These are phyloP conservation scores for Epicoccum nigrum DNA, from an alignment of 2,329 filamentous ascomycete genomes.

Conservation along the genomic window DNA sequence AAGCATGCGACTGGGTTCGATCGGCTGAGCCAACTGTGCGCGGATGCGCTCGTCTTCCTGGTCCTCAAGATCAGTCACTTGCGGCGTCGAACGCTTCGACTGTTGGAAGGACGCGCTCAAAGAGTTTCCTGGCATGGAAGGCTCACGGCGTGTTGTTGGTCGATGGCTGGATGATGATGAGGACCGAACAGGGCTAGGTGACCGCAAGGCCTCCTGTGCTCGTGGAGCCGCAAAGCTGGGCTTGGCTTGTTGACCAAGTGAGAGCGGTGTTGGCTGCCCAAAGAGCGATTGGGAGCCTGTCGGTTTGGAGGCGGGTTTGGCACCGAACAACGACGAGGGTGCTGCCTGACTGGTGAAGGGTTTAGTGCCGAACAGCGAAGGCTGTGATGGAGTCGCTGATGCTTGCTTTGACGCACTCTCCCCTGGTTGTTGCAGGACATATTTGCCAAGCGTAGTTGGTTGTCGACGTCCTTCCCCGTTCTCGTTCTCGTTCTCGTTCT, in stretches of 20 bases:
- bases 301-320: not conserved
- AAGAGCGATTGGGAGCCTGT: slow-evolving; percentile 23
- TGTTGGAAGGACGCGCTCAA: slow-evolving; percentile 39
- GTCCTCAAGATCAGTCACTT: slow-evolving; percentile 45
- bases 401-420: slow-evolving; percentile 16
- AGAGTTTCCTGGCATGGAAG: slow-evolving; percentile 41
- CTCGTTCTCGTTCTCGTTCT: slow-evolving; percentile 7
- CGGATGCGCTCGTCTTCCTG: slow-evolving; percentile 74
- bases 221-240: slow-evolving; percentile 60
- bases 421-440: slow-evolving; percentile 8
- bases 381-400: slow-evolving; percentile 23
- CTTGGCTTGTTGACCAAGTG: slow-evolving; percentile 13
- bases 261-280: slow-evolving; percentile 21
- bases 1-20: slow-evolving; percentile 66
- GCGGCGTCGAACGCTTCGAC: slow-evolving; percentile 45
- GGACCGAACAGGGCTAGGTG: slow-evolving; percentile 73
- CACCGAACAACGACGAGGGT: slow-evolving; percentile 1
- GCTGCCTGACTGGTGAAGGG: slow-evolving; percentile 1
- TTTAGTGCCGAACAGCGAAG: slow-evolving; percentile 9
- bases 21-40: slow-evolving; percentile 63
- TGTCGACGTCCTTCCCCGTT: not conserved
- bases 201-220: slow-evolving; percentile 65
- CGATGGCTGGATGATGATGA: slow-evolving; percentile 56
- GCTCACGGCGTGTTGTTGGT: slow-evolving; percentile 31
- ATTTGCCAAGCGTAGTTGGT: slow-evolving; percentile 14